Conservation (phyloP, 2,329 filamentous ascomycete genomes). For the Penicillium sp. region DNA sequence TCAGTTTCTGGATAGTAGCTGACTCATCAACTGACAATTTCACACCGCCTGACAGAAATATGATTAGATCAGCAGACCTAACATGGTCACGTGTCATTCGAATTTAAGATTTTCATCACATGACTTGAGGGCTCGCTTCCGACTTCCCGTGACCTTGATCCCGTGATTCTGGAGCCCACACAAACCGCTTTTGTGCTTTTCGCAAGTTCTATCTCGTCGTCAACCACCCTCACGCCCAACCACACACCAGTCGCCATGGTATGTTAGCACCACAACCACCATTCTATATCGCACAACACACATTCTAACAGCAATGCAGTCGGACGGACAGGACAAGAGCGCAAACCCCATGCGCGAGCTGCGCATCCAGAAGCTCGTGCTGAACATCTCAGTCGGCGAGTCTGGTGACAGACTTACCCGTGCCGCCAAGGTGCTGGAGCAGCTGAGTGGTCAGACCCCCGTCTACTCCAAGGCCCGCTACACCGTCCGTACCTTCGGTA, state of each 20-base stretch:
- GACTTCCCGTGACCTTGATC: conserved; percentile 25
- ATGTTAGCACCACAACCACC: conserved; percentile 28
- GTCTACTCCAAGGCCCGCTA: conserved; percentile 99
- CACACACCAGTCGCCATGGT: conserved; percentile 51
- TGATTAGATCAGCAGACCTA: background rate
- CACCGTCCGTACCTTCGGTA: conserved; percentile 99
- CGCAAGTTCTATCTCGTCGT: conserved; percentile 34
- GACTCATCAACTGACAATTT: conserved; percentile 4
- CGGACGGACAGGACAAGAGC: conserved; percentile 75
- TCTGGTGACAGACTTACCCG: conserved; percentile 99
- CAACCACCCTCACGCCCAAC: conserved; percentile 36
- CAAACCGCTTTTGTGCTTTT: conserved; percentile 38
- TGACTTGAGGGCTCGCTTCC: conserved; percentile 31
- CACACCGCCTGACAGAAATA: background rate
- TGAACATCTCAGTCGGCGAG: conserved; percentile 99
- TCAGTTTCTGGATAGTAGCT: conserved; percentile 17
- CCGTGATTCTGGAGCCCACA: conserved; percentile 29
- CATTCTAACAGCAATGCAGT: conserved; percentile 47
- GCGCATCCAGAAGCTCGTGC: conserved; percentile 98
- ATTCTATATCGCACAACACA: conserved; percentile 4
- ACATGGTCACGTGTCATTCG: background rate
- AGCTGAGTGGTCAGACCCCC: conserved; percentile 98
- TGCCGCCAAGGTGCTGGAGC: conserved; percentile 99
- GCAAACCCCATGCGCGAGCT: conserved; percentile 99
- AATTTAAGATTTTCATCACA: background rate